Evolutionary conservation across 2,329 filamentous ascomycete species (phyloP).

Genomic region (Hymenoscyphus linearis): DNA sequence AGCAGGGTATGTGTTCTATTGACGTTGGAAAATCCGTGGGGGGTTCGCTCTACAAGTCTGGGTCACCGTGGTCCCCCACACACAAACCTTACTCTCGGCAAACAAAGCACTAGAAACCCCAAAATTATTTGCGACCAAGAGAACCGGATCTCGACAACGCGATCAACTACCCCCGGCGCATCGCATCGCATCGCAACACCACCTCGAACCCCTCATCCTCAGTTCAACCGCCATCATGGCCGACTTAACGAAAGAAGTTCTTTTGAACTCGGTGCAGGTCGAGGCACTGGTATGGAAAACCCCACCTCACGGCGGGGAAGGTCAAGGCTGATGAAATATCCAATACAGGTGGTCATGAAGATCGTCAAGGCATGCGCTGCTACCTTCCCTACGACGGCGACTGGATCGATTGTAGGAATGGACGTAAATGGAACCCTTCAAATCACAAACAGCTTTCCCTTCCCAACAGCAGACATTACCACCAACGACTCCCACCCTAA

Average conservation of each 20-base stretch:
- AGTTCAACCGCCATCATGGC: constrained; percentile 43
- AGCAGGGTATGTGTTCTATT: neutral
- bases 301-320: constrained; percentile 30
- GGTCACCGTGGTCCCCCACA: neutral
- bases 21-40: neutral
- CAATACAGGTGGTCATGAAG: constrained; percentile 81
- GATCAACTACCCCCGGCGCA: neutral
- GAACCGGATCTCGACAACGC: neutral
- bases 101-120: constrained; percentile 1
- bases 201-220: neutral
- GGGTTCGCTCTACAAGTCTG: too few relatives aligned
- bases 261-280: constrained; percentile 84
- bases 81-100: constrained; percentile 1
- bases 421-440: constrained; percentile 76
- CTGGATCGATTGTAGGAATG: constrained; percentile 89
- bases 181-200: neutral
- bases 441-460: constrained; percentile 92
- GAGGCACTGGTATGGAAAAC: constrained; percentile 74
- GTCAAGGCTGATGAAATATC: constrained; percentile 22
- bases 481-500: constrained; percentile 67
- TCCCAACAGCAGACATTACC: constrained; percentile 74
- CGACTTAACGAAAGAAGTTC: constrained; percentile 56
- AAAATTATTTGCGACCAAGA: constrained; percentile 5
- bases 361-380: constrained; percentile 93
- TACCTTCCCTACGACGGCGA: constrained; percentile 81